Conservation (phyloP, 1,284 basidiomycete genomes). For the Malassezia psittaci region DNA sequence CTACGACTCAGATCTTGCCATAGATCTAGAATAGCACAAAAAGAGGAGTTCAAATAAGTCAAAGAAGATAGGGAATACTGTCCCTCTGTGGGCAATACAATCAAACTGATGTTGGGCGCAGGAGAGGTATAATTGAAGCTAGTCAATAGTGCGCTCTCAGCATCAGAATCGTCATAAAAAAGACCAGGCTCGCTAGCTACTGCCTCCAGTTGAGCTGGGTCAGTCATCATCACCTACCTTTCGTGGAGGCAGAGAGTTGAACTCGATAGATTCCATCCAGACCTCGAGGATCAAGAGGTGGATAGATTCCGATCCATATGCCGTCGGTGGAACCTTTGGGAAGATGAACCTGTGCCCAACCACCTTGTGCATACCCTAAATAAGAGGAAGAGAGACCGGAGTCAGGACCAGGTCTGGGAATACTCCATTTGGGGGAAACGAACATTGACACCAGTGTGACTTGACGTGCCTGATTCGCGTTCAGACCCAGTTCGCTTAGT, state of each 20-base stretch:
- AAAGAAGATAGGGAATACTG: constrained; percentile 23
- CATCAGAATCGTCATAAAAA: constrained; percentile 45
- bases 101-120: constrained; percentile 28
- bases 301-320: constrained; percentile 37
- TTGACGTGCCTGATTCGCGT: constrained; percentile 22
- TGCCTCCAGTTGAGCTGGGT: constrained; percentile 22
- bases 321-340: constrained; percentile 23
- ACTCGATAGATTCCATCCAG: constrained; percentile 22
- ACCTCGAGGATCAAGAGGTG: constrained; percentile 26
- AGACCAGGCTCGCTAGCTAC: constrained; percentile 22
- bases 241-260: constrained; percentile 23
- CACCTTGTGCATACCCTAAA: constrained; percentile 28
- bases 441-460: constrained; percentile 31
- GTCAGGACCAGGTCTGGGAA: constrained; percentile 23
- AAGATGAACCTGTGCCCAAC: constrained; percentile 24
- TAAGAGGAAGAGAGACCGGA: constrained; percentile 6
- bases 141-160: constrained; percentile 38
- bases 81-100: constrained; percentile 37
- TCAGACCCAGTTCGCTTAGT: constrained; percentile 20
- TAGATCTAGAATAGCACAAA: constrained; percentile 40
- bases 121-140: constrained; percentile 35
- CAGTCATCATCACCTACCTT: background rate
- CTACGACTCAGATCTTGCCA: constrained; percentile 18
- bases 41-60: constrained; percentile 41
- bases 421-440: constrained; percentile 22